phyloP scores from a whole-genome alignment of 345 rosid genomes.

The Citrus maxima region DNA sequence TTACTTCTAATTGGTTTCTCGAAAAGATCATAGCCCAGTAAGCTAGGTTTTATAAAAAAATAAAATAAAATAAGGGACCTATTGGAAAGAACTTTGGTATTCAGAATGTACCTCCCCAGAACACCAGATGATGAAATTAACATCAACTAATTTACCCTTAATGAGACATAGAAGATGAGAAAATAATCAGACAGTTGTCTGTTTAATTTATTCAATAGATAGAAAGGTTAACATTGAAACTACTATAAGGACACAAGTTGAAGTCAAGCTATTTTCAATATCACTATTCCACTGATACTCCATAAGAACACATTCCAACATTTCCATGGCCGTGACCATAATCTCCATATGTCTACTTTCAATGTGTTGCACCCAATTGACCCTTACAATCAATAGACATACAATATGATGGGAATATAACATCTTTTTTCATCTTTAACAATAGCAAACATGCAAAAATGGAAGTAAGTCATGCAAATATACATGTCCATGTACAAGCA shows the following conservation, averaged over 20 bases:
- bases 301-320: not conserved
- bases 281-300: not conserved
- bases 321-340: not conserved
- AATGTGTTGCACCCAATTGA: not conserved
- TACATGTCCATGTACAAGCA: not conserved
- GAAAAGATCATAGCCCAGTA: not conserved
- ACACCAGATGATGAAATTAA: not conserved
- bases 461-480: not conserved
- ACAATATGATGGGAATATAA: not conserved
- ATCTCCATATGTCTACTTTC: not conserved
- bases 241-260: not conserved
- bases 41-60: not conserved
- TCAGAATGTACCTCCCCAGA: not conserved
- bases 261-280: not conserved
- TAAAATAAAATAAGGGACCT: too few species aligned
- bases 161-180: not conserved
- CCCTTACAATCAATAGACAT: not conserved
- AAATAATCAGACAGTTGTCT: not conserved
- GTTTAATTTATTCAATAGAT: not conserved
- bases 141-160: not conserved
- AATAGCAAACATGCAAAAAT: not conserved
- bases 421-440: not conserved
- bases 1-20: not conserved
- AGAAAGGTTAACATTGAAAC: not conserved
- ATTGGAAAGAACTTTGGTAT: not conserved